Conservation (phyloP, 2,329 filamentous ascomycete species). For the Botryotinia narcissicola region DNA sequence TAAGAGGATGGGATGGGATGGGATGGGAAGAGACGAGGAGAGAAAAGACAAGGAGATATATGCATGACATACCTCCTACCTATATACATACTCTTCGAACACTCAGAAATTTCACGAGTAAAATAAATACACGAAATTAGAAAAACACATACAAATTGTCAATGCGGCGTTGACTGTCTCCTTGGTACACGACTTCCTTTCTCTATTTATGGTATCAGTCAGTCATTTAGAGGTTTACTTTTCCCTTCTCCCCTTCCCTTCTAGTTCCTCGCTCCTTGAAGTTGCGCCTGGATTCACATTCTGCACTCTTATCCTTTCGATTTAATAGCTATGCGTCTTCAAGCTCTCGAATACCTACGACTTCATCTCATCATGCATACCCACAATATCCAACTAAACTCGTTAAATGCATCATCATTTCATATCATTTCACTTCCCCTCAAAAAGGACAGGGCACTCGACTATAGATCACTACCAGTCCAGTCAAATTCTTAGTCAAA, state of each 20-base stretch:
- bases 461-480: not conserved
- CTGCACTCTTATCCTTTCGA: not conserved
- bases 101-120: not conserved
- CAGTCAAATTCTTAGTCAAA: not conserved
- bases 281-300: not conserved
- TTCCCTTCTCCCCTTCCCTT: not conserved
- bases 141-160: not conserved
- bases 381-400: not conserved
- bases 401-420: conserved; percentile 51
- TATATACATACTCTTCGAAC: not conserved
- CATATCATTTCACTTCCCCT: conserved; percentile 77
- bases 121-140: not conserved
- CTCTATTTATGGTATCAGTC: not conserved
- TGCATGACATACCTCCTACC: not conserved
- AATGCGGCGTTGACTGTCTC: not conserved
- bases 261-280: not conserved
- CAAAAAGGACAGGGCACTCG: conserved; percentile 47
- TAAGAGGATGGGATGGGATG: not conserved
- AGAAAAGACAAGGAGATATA: not conserved
- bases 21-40: not conserved
- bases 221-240: not conserved
- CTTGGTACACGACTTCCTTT: not conserved
- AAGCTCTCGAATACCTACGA: not conserved
- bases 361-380: not conserved
- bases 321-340: not conserved